Conservation (phyloP, 2,329 filamentous ascomycete genomes). For the Seiridium cupressi region DNA sequence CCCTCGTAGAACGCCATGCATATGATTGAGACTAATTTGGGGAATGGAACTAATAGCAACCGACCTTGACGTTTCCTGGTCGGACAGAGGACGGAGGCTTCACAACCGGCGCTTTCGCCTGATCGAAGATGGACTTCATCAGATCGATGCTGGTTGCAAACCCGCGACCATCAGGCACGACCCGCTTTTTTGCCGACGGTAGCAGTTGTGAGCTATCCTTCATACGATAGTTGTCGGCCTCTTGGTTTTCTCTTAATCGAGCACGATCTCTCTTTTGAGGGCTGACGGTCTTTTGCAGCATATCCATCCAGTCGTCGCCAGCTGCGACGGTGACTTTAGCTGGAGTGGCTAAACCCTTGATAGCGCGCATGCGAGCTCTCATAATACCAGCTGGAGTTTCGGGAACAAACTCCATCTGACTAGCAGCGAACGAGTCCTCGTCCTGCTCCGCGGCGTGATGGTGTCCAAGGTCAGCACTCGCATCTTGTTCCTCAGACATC, state of each 20-base stretch:
- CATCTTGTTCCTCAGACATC: conserved; percentile 68
- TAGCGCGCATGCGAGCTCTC: conserved; percentile 61
- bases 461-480: conserved; percentile 72
- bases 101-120: conserved; percentile 58
- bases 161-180: conserved; percentile 53
- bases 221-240: conserved; percentile 55
- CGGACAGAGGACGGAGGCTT: conserved; percentile 50
- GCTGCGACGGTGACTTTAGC: conserved; percentile 59
- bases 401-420: conserved; percentile 39
- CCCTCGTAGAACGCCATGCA: conserved; percentile 3
- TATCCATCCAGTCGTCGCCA: conserved; percentile 88
- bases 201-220: conserved; percentile 24
- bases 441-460: conserved; percentile 75
- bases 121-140: conserved; percentile 91
- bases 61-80: conserved; percentile 78
- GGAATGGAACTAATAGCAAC: conserved; percentile 48
- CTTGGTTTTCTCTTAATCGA: conserved; percentile 59
- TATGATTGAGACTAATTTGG: conserved; percentile 8
- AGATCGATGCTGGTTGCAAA: conserved; percentile 90
- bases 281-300: conserved; percentile 90
- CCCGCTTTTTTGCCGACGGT: conserved; percentile 31
- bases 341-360: conserved; percentile 59
- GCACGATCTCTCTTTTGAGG: conserved; percentile 89
- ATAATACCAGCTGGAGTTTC: conserved; percentile 61
- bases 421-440: conserved; percentile 54